Evolutionary conservation across 768 basidiomycete species (phyloP).

Genomic region (Antrodiella citrinella): DNA sequence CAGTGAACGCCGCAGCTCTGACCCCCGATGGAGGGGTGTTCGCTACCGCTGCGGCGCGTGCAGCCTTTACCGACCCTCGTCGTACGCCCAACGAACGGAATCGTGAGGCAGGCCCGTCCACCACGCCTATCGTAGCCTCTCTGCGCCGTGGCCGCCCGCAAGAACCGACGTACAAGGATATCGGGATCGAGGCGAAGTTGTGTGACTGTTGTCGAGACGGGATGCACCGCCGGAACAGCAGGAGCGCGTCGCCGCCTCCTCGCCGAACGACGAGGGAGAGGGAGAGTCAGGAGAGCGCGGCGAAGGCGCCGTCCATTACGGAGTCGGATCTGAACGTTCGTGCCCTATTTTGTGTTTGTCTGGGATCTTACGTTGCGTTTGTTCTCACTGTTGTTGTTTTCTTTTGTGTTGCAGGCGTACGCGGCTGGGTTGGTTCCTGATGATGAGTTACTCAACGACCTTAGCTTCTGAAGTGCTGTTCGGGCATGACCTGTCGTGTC

Average conservation of each 20-base stretch:
- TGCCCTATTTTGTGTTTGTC: neutral
- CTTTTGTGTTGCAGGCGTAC: neutral
- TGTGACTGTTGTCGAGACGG: neutral
- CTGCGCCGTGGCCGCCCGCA: neutral
- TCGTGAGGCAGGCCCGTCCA: neutral
- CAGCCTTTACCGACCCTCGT: constrained; percentile 3
- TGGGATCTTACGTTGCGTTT: neutral
- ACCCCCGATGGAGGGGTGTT: constrained; percentile 2
- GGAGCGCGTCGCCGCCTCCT: neutral
- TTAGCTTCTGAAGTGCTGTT: neutral
- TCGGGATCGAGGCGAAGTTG: neutral
- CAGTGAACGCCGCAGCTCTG: constrained; percentile 3
- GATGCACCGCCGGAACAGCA: neutral
- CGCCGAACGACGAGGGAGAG: neutral
- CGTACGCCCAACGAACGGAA: neutral
- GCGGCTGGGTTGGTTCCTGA: neutral
- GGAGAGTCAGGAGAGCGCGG: neutral
- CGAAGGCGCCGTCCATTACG: neutral
- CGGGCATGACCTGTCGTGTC: too few relatives aligned
- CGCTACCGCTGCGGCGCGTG: constrained; percentile 1
- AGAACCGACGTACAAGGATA: neutral
- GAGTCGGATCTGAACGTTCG: neutral
- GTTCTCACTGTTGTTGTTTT: neutral
- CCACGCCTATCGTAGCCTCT: neutral
- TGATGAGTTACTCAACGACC: neutral